A percentile compares a stretch with the other conserved stretches of the same genome.
Evolutionary conservation across 371 early-diverging fungal species (phyloP).

Genomic region (Cladochytrium tenue): DNA sequence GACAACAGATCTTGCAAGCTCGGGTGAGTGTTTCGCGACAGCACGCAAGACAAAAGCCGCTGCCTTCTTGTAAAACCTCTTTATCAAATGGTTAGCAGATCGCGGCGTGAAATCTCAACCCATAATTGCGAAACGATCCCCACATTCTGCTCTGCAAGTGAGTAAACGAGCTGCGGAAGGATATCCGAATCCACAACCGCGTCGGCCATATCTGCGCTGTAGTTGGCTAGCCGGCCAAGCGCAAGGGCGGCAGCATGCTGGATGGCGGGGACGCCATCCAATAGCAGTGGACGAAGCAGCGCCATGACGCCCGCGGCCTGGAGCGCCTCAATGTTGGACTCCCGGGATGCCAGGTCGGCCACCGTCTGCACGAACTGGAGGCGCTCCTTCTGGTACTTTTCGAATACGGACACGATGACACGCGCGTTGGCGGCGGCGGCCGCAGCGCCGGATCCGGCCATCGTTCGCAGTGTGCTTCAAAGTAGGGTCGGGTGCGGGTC

Average conservation of each 20-base stretch:
- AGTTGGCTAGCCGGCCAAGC: conserved; percentile 56
- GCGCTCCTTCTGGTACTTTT: conserved; percentile 58
- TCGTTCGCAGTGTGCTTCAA: too few species aligned
- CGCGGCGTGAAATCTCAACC: background rate
- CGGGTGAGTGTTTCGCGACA: conserved; percentile 56
- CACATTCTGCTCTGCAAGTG: conserved; percentile 53
- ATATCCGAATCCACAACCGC: conserved; percentile 54
- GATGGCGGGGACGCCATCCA: conserved; percentile 55
- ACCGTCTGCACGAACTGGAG: conserved; percentile 57
- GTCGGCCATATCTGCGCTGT: conserved; percentile 52
- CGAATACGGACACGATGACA: conserved; percentile 48
- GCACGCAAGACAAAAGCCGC: conserved; percentile 59
- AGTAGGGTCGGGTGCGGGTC: too few species aligned
- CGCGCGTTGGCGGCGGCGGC: conserved; percentile 37
- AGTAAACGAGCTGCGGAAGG: conserved; percentile 53
- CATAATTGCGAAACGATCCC: background rate
- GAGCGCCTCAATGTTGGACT: conserved; percentile 54
- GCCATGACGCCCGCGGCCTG: conserved; percentile 49
- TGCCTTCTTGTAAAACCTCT: conserved; percentile 59
- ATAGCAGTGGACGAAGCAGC: conserved; percentile 52
- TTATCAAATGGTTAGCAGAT: background rate
- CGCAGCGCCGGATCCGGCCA: conserved; percentile 5
- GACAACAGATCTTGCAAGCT: conserved; percentile 50
- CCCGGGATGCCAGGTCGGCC: conserved; percentile 58
- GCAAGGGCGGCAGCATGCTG: conserved; percentile 63